Evolutionary conservation across 306 rosid species (phyloP).

Genomic region (Arachis hypogaea): DNA sequence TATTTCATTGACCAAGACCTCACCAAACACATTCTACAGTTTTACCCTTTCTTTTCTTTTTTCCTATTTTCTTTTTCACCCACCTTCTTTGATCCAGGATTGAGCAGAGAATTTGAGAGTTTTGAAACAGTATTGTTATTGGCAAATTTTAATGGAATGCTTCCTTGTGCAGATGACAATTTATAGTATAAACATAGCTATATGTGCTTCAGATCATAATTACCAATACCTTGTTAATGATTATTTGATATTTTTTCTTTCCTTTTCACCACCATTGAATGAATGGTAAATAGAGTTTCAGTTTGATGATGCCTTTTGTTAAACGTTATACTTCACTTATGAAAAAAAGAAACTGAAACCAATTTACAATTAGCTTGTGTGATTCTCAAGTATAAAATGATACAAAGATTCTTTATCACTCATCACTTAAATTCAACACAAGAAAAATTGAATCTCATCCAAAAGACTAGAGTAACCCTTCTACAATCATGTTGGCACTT

Average conservation of each 20-base stretch:
- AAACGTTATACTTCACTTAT: constrained; percentile 18
- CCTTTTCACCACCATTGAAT: neutral
- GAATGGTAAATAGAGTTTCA: constrained; percentile 5
- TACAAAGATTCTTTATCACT: constrained; percentile 44
- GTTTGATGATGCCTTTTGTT: neutral
- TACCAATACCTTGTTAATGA: neutral
- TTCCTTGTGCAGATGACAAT: constrained; percentile 57
- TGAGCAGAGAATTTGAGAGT: constrained; percentile 38
- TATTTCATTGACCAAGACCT: constrained; percentile 37
- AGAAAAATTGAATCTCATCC: constrained; percentile 42
- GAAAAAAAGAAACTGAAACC: constrained; percentile 45
- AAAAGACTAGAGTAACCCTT: neutral
- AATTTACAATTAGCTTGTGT: constrained; percentile 48
- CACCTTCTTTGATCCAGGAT: constrained; percentile 9
- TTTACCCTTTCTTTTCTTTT: neutral
- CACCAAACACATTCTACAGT: constrained; percentile 33
- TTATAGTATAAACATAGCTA: constrained; percentile 44
- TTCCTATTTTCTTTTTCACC: no score
- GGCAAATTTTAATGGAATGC: constrained; percentile 37
- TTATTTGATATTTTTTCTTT: neutral
- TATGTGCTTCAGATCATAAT: constrained; percentile 38
- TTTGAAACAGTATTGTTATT: constrained; percentile 37
- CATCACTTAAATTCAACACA: constrained; percentile 41
- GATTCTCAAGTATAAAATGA: constrained; percentile 33
- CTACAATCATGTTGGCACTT: constrained; percentile 57